Evolutionary conservation across 768 basidiomycete genomes (phyloP).

Genomic region (Termitomyces sp.): DNA sequence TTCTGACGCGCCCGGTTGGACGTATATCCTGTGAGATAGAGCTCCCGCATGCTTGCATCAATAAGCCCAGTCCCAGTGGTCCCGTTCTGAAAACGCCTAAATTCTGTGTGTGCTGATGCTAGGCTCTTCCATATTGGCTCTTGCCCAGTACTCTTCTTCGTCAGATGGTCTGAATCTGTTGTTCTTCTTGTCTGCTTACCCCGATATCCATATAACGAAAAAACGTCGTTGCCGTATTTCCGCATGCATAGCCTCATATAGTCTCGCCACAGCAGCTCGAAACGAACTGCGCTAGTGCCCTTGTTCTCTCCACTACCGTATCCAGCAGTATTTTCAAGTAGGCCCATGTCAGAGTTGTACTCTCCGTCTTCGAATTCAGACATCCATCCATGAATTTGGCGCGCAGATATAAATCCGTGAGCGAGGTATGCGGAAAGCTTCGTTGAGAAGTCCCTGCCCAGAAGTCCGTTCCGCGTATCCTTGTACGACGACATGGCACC

Average conservation of each 20-base stretch:
- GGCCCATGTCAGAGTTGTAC: not conserved
- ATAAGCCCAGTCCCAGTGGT: not conserved
- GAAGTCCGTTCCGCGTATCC: not conserved
- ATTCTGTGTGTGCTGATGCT: not conserved
- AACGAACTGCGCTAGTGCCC: not conserved
- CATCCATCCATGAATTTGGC: not conserved
- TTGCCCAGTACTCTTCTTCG: not conserved
- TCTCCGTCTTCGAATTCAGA: not conserved
- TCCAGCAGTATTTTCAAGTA: not conserved
- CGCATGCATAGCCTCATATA: not conserved
- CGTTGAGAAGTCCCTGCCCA: not conserved
- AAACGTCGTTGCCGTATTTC: not conserved
- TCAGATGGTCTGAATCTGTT: not conserved
- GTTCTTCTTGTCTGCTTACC: not conserved
- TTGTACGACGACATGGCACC: not conserved
- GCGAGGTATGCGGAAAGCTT: not conserved
- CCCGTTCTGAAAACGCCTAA: not conserved
- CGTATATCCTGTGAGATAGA: not conserved
- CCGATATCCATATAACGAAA: not conserved
- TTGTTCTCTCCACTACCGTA: not conserved
- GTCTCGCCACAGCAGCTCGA: constrained; percentile 3
- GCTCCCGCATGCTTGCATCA: not conserved
- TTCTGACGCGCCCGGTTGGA: constrained; percentile 6
- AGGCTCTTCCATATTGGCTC: not conserved
- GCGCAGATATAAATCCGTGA: not conserved